A percentile compares a stretch with the other conserved stretches of the same genome.
phyloP scores from a whole-genome alignment of 2,329 filamentous ascomycete genomes.

The Pseudogymnoascus sp. region DNA sequence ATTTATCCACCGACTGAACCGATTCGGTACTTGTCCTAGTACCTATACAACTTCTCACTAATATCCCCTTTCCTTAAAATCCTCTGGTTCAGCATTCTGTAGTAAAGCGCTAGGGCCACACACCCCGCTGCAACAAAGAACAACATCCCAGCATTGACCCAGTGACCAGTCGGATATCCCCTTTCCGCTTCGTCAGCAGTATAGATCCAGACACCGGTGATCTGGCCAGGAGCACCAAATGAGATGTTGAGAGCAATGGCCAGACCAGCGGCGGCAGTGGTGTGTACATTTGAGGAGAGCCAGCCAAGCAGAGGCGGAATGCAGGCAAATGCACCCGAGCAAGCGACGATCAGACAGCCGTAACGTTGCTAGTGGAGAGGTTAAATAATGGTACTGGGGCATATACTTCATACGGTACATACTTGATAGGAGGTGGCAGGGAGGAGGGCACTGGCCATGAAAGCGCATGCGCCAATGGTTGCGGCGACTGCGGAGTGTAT shows the following conservation, averaged over 20 bases:
- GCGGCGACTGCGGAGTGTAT: conserved; percentile 42
- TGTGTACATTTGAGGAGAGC: not conserved
- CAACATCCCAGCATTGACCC: conserved; percentile 2
- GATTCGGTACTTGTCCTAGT: not conserved
- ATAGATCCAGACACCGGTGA: not conserved
- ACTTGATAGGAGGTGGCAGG: not conserved
- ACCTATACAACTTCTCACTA: not conserved
- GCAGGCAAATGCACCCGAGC: not conserved
- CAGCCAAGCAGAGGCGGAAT: not conserved
- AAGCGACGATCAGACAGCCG: not conserved
- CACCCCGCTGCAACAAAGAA: not conserved
- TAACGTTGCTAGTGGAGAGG: not conserved
- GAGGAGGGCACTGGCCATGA: conserved; percentile 35
- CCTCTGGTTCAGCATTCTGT: not conserved
- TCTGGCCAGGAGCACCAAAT: not conserved
- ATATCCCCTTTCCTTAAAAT: not conserved
- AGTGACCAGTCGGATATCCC: not conserved
- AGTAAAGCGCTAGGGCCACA: not conserved
- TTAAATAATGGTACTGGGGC: not conserved
- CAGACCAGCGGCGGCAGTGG: not conserved
- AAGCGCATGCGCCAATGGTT: conserved; percentile 44
- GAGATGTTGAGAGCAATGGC: not conserved
- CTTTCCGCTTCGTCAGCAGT: not conserved
- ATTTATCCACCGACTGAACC: not conserved
- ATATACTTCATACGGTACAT: not conserved